Evolutionary conservation across 148 eudicot species (phyloP).

Genomic region (Agrostemma githago): DNA sequence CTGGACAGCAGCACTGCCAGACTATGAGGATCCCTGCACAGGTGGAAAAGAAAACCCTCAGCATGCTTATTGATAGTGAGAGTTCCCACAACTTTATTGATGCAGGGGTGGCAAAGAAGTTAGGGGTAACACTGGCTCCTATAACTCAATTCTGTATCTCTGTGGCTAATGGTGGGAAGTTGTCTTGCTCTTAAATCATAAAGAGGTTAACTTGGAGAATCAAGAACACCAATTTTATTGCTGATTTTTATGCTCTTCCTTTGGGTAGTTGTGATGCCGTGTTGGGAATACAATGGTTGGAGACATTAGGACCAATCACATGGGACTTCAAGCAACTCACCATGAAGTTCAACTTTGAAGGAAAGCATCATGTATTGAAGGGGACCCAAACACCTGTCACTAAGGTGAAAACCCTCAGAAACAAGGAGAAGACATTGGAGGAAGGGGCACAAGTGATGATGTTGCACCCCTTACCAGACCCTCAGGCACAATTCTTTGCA

Average conservation of each 20-base stretch:
- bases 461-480: too few species aligned
- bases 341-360: too few species aligned
- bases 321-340: too few species aligned
- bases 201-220: background rate
- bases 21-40: background rate
- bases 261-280: background rate
- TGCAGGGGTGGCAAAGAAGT: background rate
- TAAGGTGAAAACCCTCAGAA: too few species aligned
- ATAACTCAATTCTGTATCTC: background rate
- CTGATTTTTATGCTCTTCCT: background rate
- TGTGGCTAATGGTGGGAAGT: background rate
- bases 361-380: too few species aligned
- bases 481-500: too few species aligned
- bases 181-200: background rate
- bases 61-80: background rate
- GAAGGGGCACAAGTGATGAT: too few species aligned
- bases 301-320: background rate
- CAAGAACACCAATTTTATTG: background rate
- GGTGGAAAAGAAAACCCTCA: background rate
- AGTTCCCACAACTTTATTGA: background rate
- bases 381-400: too few species aligned
- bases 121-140: background rate
- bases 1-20: background rate
- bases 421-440: too few species aligned
- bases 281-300: background rate